Evolutionary conservation across 1,139 yeast species (phyloP), one percentile per base, ranked within the genome.

Genomic region (Hyphopichia fennica): DNA sequence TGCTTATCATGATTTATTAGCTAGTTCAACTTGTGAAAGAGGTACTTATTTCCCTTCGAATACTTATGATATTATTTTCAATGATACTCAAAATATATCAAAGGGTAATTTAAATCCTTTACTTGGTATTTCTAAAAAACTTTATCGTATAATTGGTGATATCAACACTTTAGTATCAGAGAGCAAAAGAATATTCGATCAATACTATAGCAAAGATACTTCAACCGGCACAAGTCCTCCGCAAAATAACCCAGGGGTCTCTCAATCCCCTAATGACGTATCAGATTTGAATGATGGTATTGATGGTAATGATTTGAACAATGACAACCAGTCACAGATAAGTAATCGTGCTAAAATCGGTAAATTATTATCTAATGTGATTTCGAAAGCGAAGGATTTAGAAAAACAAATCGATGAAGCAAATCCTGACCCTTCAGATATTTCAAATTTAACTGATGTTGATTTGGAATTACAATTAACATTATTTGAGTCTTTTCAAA

Each of bases 1-100:
- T 63, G 89, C 90, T 1, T 87, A 87, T 56, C 95, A 87, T 58
- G 95, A 87, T 56, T 75, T 87, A 33, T 67, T 85, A 48, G 82
- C 93, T 1, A 75, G 83, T 41, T 78, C 86, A 13, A 71, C 73
- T 29, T 67, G 75, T 39, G 80, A 78, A 42, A 57, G 83, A 38
- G 82, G 82, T 1, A 73, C 84, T 0, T 81, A 79, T 53, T 82
- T 82, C 55, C 73, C 81, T 0, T 63, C 75, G 19, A 65, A 67
- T 14, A 81, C 79, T 35, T 86, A 87, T 59, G 81, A 82, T 39
- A 62, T 66, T 30, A 71, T 81, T 40, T 74, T 86, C 57, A 63
- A 60, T 19, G 74, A 69, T 47, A 48, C 48, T 11, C 56, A 63
- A 10, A 63, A 62, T 2, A 54, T 47, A 41, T 63, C 73, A 3